Conservation (phyloP, 2,329 filamentous ascomycete species). For the Didymella pomorum region DNA sequence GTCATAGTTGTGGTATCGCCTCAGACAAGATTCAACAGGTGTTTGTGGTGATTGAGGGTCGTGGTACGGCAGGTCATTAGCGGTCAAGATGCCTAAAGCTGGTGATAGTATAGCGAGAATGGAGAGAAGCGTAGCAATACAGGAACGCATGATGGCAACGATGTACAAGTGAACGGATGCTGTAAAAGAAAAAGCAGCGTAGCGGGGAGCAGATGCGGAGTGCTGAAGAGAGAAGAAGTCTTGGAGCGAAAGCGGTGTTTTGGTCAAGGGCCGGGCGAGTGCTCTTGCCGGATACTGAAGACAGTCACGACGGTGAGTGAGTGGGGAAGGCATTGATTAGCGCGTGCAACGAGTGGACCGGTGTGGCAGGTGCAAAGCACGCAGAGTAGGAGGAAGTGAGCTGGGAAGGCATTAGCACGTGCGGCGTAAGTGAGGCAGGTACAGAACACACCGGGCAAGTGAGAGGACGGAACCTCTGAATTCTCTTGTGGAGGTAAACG, state of each 20-base stretch:
- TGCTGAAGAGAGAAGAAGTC: background rate
- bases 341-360: background rate
- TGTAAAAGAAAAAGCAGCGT: background rate
- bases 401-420: background rate
- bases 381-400: background rate
- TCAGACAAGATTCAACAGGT: background rate
- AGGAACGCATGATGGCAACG: constrained; percentile 9
- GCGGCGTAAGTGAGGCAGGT: too few relatives aligned
- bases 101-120: constrained; percentile 3
- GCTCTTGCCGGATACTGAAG: background rate
- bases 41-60: background rate
- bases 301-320: background rate
- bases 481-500: background rate
- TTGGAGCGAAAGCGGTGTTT: background rate
- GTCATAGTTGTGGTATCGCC: background rate
- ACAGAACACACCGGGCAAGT: background rate
- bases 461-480: background rate
- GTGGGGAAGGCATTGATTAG: background rate
- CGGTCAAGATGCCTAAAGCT: background rate
- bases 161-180: constrained; percentile 15
- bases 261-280: background rate
- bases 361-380: background rate
- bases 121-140: constrained; percentile 7
- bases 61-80: too few relatives aligned
- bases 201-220: background rate